Conservation (phyloP, 2,329 filamentous ascomycete genomes). For the Bipolaris oryzae region DNA sequence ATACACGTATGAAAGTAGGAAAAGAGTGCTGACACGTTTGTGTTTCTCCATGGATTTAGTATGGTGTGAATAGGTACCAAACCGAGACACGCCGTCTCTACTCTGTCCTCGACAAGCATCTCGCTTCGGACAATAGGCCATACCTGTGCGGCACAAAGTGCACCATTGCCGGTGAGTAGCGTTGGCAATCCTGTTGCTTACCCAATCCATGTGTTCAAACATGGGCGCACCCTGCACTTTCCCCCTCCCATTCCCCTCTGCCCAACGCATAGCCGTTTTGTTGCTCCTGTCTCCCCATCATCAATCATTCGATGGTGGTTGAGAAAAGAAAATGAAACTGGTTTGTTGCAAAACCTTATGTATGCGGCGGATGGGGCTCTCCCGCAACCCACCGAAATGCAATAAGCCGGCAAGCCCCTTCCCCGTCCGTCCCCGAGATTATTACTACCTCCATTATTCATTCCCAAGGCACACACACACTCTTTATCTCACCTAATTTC, state of each 20-base stretch:
- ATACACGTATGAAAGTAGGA: background rate
- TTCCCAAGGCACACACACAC: no score
- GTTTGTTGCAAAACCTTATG: background rate
- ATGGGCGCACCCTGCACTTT: background rate
- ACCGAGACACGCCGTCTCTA: slow-evolving; percentile 87
- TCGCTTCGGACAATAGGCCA: slow-evolving; percentile 58
- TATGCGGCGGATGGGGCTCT: background rate
- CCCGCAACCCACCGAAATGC: background rate
- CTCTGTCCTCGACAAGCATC: slow-evolving; percentile 74
- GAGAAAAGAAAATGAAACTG: background rate
- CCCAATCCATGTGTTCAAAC: background rate
- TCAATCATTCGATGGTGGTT: background rate
- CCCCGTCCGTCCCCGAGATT: no score
- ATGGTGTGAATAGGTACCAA: slow-evolving; percentile 80
- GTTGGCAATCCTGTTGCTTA: no score
- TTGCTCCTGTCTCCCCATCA: background rate
- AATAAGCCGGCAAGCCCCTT: background rate
- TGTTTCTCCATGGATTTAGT: slow-evolving; percentile 46
- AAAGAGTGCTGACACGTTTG: background rate
- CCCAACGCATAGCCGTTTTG: background rate
- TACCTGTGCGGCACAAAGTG: slow-evolving; percentile 68
- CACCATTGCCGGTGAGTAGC: slow-evolving; percentile 55
- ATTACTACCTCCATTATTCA: no score
- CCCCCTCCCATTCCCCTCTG: background rate
- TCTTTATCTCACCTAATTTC: background rate